These are phyloP conservation scores for Citropsis articulata DNA, from an alignment of 345 rosid genomes.

Conservation along the genomic window DNA sequence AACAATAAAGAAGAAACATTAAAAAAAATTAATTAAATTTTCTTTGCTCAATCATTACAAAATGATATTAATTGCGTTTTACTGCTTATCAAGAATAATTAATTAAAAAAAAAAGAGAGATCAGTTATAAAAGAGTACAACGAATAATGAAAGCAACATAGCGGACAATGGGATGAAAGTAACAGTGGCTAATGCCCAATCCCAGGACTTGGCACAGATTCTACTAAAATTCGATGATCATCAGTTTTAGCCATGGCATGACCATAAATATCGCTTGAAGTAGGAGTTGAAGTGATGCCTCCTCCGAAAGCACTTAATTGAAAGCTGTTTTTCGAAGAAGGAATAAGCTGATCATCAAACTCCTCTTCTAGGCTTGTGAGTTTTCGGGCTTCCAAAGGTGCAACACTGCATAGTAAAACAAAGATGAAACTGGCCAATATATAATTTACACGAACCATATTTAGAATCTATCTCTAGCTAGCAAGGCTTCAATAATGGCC, in stretches of 20 bases:
- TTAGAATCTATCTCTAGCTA: too few species aligned
- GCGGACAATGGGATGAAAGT: too few species aligned
- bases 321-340: neutral
- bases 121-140: neutral
- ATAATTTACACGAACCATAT: neutral
- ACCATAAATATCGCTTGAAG: constrained; percentile 1
- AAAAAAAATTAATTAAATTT: too few species aligned
- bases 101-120: neutral
- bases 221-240: neutral
- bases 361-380: neutral
- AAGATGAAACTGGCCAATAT: neutral
- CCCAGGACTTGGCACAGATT: constrained; percentile 57
- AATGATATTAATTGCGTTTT: neutral
- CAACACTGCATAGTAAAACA: neutral
- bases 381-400: neutral
- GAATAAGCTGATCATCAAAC: neutral
- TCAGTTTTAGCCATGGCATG: neutral
- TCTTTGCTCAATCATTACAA: neutral
- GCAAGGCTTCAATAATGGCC: neutral
- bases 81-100: neutral
- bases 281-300: neutral
- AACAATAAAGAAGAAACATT: too few species aligned
- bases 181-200: constrained; percentile 35
- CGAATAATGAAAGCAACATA: neutral
- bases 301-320: neutral